These are phyloP conservation scores for Ceratocystis albifundus DNA, from an alignment of 2,329 filamentous ascomycete genomes.

Conservation along the genomic window DNA sequence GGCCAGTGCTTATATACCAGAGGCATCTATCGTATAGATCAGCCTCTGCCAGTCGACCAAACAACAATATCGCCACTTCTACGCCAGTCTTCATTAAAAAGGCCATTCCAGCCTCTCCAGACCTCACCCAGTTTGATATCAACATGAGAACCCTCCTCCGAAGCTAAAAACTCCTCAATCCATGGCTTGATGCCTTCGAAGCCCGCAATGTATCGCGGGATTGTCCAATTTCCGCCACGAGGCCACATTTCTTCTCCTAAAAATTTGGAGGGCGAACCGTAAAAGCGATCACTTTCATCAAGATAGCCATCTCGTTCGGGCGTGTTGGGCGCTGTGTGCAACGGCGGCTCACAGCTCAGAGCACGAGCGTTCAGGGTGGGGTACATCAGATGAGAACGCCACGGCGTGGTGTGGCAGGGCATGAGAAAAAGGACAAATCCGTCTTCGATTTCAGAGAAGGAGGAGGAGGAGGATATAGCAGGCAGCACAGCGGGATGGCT, in stretches of 20 bases:
- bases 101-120: constrained; percentile 49
- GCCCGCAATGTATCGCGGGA: constrained; percentile 49
- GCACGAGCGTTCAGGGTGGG: constrained; percentile 68
- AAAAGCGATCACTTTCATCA: constrained; percentile 89
- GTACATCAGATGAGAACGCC: constrained; percentile 77
- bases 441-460: constrained; percentile 25
- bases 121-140: constrained; percentile 37
- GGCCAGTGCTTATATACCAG: not conserved
- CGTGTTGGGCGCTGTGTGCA: constrained; percentile 50
- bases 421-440: constrained; percentile 68
- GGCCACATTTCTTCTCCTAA: constrained; percentile 41
- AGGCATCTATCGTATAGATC: not conserved
- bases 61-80: constrained; percentile 47
- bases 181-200: constrained; percentile 47
- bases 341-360: constrained; percentile 78
- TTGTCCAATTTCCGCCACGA: constrained; percentile 27
- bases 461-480: constrained; percentile 26
- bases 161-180: constrained; percentile 37
- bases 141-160: constrained; percentile 31
- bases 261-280: constrained; percentile 51
- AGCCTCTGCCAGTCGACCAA: constrained; percentile 35
- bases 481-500: constrained; percentile 34
- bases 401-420: constrained; percentile 92
- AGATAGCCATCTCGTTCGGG: constrained; percentile 56
- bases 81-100: constrained; percentile 51